Conservation (phyloP, 2,329 filamentous ascomycete genomes). For the Ophiostoma sp. region DNA sequence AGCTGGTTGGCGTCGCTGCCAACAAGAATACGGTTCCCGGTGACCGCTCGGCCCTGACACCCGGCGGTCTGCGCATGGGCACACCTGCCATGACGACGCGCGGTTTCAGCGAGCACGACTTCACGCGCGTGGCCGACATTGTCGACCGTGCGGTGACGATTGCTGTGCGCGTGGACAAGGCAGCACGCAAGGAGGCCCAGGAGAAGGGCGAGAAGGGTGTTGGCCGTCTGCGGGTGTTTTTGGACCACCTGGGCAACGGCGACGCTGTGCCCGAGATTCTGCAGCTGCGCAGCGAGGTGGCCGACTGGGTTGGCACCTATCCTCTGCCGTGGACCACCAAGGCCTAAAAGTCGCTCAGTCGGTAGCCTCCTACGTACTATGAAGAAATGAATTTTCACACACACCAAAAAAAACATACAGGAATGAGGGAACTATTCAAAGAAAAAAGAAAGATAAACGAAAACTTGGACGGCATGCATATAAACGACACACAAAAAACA, state of each 20-base stretch:
- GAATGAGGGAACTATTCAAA: neutral
- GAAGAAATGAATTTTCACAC: neutral
- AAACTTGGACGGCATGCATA: neutral
- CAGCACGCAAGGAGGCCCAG: constrained; percentile 67
- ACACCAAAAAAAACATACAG: neutral
- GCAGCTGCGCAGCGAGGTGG: constrained; percentile 71
- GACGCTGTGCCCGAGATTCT: constrained; percentile 69
- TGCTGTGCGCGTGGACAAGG: constrained; percentile 72
- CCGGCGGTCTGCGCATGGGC: constrained; percentile 89
- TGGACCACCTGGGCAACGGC: constrained; percentile 67
- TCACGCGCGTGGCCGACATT: constrained; percentile 80
- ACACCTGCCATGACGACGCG: constrained; percentile 97
- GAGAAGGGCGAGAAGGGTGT: constrained; percentile 66
- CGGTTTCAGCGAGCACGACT: constrained; percentile 87
- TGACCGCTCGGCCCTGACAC: constrained; percentile 89
- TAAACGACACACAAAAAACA: neutral
- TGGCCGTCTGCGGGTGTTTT: constrained; percentile 65
- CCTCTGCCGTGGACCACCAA: constrained; percentile 64
- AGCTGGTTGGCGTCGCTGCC: constrained; percentile 91
- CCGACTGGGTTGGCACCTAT: constrained; percentile 75
- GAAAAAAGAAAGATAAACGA: neutral
- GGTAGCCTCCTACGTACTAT: neutral
- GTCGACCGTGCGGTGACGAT: constrained; percentile 82
- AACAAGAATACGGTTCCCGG: constrained; percentile 99
- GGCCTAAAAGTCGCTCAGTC: constrained; percentile 18